Conservation (phyloP, 1,284 basidiomycete species). For the Bondarzewia mesenterica region DNA sequence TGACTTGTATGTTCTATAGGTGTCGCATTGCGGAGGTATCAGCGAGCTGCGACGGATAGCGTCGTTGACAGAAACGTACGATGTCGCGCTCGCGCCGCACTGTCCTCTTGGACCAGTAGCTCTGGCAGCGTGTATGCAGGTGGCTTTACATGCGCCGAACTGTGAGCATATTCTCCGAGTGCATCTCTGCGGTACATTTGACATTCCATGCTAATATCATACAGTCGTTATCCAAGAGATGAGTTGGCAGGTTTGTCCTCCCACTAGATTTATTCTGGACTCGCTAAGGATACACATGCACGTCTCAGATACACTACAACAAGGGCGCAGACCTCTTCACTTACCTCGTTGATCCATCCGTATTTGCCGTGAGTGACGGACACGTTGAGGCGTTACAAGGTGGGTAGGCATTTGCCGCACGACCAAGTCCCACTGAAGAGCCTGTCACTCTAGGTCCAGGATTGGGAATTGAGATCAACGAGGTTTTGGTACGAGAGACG, state of each 20-base stretch:
- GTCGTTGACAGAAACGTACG: slow-evolving; percentile 60
- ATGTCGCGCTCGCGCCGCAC: slow-evolving; percentile 56
- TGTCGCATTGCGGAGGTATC: slow-evolving; percentile 66
- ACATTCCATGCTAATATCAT: background rate
- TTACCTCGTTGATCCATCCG: slow-evolving; percentile 45
- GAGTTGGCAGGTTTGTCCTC: slow-evolving; percentile 48
- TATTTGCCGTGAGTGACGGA: slow-evolving; percentile 58
- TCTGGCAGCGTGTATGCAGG: slow-evolving; percentile 61
- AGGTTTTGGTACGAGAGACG: slow-evolving; percentile 49
- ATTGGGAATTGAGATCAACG: slow-evolving; percentile 64
- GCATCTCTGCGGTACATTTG: background rate
- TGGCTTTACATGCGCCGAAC: slow-evolving; percentile 45
- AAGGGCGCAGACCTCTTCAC: slow-evolving; percentile 64
- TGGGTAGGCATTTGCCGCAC: slow-evolving; percentile 14
- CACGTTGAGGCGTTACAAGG: slow-evolving; percentile 47
- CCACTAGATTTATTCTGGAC: background rate
- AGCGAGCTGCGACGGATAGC: slow-evolving; percentile 67
- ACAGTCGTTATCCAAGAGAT: slow-evolving; percentile 60
- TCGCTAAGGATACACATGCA: background rate
- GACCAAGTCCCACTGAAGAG: background rate
- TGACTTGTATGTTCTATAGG: no score
- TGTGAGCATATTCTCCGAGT: slow-evolving; percentile 28
- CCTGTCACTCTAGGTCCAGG: slow-evolving; percentile 39
- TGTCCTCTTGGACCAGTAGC: slow-evolving; percentile 66
- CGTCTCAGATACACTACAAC: slow-evolving; percentile 64